Conservation (phyloP, 1,139 yeast genomes). For the Scheffersomyces lignicola region DNA sequence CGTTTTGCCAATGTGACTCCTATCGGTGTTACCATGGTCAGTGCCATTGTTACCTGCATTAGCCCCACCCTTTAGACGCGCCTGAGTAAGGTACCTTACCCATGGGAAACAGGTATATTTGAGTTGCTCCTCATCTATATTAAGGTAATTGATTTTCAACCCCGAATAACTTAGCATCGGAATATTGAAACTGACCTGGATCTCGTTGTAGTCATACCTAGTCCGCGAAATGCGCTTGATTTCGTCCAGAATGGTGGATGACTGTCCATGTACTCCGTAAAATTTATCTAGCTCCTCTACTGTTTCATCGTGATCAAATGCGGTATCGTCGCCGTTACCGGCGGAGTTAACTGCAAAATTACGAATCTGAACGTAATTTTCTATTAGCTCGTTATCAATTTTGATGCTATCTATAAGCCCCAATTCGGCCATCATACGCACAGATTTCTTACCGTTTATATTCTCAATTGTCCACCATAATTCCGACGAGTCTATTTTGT, state of each 20-base stretch:
- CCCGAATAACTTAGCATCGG: slow-evolving; percentile 48
- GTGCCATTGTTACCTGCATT: slow-evolving; percentile 1
- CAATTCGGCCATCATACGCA: slow-evolving; percentile 48
- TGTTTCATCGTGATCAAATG: slow-evolving; percentile 17
- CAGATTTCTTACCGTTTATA: slow-evolving; percentile 48
- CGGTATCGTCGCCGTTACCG: neutral
- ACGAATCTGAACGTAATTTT: slow-evolving; percentile 3
- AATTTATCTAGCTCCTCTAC: slow-evolving; percentile 35
- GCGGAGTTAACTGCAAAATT: neutral
- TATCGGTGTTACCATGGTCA: slow-evolving; percentile 5
- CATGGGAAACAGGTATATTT: slow-evolving; percentile 50
- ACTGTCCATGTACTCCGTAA: slow-evolving; percentile 41
- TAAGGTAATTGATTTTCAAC: slow-evolving; percentile 37
- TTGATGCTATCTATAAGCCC: slow-evolving; percentile 15
- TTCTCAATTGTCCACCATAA: slow-evolving; percentile 62
- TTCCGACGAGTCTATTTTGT: slow-evolving; percentile 47
- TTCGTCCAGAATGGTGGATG: slow-evolving; percentile 27
- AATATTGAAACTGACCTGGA: slow-evolving; percentile 34
- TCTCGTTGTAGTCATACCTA: slow-evolving; percentile 22
- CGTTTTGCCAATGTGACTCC: slow-evolving; percentile 2
- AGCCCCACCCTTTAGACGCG: slow-evolving; percentile 10
- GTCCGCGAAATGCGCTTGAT: slow-evolving; percentile 14
- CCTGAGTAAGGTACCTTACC: slow-evolving; percentile 43
- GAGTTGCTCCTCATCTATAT: slow-evolving; percentile 43
- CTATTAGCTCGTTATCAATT: slow-evolving; percentile 11